A percentile compares a stretch with the other conserved stretches of the same genome.
Evolutionary conservation across 208 protist species (phyloP).

Genomic region (Phytomonas sp.): DNA sequence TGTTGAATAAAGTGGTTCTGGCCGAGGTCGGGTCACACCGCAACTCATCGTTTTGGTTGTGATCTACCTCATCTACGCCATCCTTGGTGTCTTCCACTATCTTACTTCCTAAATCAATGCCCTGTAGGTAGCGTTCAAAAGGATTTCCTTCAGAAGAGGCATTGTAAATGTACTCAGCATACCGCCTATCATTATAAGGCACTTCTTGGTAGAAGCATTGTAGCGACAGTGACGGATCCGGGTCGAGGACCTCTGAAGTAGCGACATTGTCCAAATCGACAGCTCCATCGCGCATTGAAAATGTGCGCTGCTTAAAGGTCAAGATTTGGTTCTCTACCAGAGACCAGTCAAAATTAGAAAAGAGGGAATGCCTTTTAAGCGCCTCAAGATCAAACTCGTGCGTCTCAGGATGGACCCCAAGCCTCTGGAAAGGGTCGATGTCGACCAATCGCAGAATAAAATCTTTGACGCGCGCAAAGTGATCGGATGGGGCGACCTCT

Average conservation of each 20-base stretch:
- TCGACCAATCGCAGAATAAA: conserved; percentile 57
- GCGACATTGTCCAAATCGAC: background rate
- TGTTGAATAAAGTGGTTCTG: background rate
- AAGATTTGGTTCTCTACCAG: conserved; percentile 40
- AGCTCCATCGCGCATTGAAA: conserved; percentile 8
- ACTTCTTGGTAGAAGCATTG: conserved; percentile 31
- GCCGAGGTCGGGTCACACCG: background rate
- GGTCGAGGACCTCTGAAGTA: background rate
- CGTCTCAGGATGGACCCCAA: conserved; percentile 54
- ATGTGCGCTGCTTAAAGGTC: conserved; percentile 24
- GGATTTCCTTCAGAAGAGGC: conserved; percentile 73
- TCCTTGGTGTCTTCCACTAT: background rate
- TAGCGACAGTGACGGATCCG: conserved; percentile 42
- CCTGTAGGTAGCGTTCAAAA: conserved; percentile 46
- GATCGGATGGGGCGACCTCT: conserved; percentile 4
- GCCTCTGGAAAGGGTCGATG: conserved; percentile 52
- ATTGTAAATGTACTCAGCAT: conserved; percentile 76
- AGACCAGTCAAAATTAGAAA: conserved; percentile 63
- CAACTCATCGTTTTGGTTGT: background rate
- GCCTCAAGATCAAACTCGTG: conserved; percentile 47
- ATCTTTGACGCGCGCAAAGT: conserved; percentile 47
- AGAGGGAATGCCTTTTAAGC: conserved; percentile 54
- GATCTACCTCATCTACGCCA: background rate
- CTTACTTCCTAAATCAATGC: background rate
- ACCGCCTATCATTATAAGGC: conserved; percentile 48